Conservation (phyloP, 352 stramenopile genomes). For the Phytophthora megakarya region DNA sequence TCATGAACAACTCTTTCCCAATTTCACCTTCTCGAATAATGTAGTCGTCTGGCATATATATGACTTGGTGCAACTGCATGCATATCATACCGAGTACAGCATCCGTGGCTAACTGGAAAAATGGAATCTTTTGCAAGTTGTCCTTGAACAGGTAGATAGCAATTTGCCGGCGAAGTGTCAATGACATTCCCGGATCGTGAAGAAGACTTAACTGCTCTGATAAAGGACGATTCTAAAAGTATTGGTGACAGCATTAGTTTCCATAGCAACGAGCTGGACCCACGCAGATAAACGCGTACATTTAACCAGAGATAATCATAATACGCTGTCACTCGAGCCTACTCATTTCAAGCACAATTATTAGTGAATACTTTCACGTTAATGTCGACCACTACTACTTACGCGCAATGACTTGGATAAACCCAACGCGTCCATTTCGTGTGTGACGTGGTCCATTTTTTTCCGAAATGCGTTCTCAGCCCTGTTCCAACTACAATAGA, state of each 20-base stretch:
- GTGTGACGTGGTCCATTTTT: conserved; percentile 71
- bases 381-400: conserved; percentile 5
- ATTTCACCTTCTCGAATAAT: conserved; percentile 73
- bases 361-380: no score
- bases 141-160: conserved; percentile 77
- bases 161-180: conserved; percentile 57
- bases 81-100: conserved; percentile 71
- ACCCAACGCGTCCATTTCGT: conserved; percentile 69
- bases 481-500: conserved; percentile 53
- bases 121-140: conserved; percentile 69
- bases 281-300: conserved; percentile 26
- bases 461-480: conserved; percentile 69
- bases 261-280: not conserved
- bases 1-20: conserved; percentile 73
- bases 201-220: conserved; percentile 66
- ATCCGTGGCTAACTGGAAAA: conserved; percentile 71
- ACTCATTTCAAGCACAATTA: not conserved
- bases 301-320: conserved; percentile 81
- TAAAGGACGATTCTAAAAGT: conserved; percentile 50
- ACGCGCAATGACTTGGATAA: conserved; percentile 60
- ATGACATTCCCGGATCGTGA: conserved; percentile 67
- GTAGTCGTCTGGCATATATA: conserved; percentile 70
- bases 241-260: conserved; percentile 3
- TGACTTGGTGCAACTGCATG: conserved; percentile 67
- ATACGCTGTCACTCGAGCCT: conserved; percentile 61